Percentiles rank a stretch among this genome's conserved stretches.
Conservation (phyloP, 2,329 filamentous ascomycete genomes). For the Fusarium ramigenum region DNA sequence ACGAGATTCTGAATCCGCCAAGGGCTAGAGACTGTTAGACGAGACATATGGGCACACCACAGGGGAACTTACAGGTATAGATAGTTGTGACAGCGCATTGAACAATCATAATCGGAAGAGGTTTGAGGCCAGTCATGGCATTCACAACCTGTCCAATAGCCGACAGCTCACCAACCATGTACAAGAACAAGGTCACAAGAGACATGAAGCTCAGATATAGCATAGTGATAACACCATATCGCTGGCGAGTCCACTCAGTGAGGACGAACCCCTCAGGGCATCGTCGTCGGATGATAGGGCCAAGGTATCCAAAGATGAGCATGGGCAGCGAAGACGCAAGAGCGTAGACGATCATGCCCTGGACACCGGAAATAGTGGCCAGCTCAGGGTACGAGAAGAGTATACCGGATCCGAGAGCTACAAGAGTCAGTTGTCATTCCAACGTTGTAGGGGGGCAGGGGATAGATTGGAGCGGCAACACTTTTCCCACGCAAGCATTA, state of each 20-base stretch:
- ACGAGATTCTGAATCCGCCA: conserved; percentile 85
- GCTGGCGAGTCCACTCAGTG: conserved; percentile 84
- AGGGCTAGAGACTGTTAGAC: conserved; percentile 61
- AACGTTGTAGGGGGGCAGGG: conserved; percentile 31
- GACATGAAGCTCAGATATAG: conserved; percentile 82
- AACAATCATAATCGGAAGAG: conserved; percentile 79
- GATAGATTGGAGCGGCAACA: conserved; percentile 80
- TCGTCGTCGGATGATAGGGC: conserved; percentile 80
- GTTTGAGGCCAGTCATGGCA: conserved; percentile 77
- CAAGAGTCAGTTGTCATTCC: conserved; percentile 54
- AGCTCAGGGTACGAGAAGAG: conserved; percentile 85
- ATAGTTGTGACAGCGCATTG: conserved; percentile 81
- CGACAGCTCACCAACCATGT: conserved; percentile 87
- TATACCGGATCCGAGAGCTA: conserved; percentile 85
- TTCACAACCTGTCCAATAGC: conserved; percentile 82
- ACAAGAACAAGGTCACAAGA: conserved; percentile 82
- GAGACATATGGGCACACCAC: fast-evolving
- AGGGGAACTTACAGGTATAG: conserved; percentile 73
- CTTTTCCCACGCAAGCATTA: conserved; percentile 99
- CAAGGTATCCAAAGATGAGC: conserved; percentile 77
- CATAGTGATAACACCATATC: conserved; percentile 75
- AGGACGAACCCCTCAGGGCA: conserved; percentile 86
- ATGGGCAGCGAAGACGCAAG: conserved; percentile 77
- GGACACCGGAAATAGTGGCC: conserved; percentile 79
- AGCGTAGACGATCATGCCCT: conserved; percentile 81